Evolutionary conservation across 2,329 filamentous ascomycete species (phyloP).

Genomic region (Hypoxylon sp.): DNA sequence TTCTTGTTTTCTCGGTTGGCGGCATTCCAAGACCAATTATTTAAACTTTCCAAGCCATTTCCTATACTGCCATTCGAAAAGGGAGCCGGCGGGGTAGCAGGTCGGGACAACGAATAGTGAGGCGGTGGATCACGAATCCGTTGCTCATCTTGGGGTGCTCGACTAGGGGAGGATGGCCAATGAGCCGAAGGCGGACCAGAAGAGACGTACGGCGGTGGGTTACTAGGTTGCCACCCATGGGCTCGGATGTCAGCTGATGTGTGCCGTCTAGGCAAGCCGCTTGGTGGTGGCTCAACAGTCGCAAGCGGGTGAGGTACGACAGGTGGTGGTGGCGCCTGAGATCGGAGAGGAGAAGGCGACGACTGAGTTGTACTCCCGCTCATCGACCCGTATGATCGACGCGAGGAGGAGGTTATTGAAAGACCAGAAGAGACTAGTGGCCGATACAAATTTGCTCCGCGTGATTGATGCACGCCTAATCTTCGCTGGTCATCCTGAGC

Average conservation of each 20-base stretch:
- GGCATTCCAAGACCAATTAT: slow-evolving; percentile 69
- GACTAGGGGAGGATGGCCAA: slow-evolving; percentile 70
- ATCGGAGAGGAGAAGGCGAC: slow-evolving; percentile 80
- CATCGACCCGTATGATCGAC: slow-evolving; percentile 89
- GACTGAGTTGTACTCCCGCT: slow-evolving; percentile 76
- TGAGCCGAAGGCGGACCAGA: slow-evolving; percentile 68
- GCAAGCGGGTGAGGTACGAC: slow-evolving; percentile 73
- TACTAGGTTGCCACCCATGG: slow-evolving; percentile 78
- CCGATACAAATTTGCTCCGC: slow-evolving; percentile 75
- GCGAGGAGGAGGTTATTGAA: slow-evolving; percentile 80
- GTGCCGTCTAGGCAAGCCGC: slow-evolving; percentile 84
- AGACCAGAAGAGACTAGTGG: slow-evolving; percentile 87
- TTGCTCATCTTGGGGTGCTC: slow-evolving; percentile 66
- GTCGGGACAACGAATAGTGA: slow-evolving; percentile 69
- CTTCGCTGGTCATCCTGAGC: slow-evolving; percentile 88
- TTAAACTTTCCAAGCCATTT: slow-evolving; percentile 64
- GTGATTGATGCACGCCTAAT: slow-evolving; percentile 72
- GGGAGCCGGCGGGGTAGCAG: slow-evolving; percentile 67
- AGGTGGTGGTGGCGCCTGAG: slow-evolving; percentile 75
- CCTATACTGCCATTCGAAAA: slow-evolving; percentile 65
- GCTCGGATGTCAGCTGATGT: slow-evolving; percentile 96
- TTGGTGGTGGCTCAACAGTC: slow-evolving; percentile 72
- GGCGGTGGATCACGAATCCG: slow-evolving; percentile 70
- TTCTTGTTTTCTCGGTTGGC: slow-evolving; percentile 67
- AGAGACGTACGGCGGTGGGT: slow-evolving; percentile 74